Evolutionary conservation across 441 rosid genomes (phyloP), one percentile per base, ranked within the genome.

Genomic region (Geranium incanum): DNA sequence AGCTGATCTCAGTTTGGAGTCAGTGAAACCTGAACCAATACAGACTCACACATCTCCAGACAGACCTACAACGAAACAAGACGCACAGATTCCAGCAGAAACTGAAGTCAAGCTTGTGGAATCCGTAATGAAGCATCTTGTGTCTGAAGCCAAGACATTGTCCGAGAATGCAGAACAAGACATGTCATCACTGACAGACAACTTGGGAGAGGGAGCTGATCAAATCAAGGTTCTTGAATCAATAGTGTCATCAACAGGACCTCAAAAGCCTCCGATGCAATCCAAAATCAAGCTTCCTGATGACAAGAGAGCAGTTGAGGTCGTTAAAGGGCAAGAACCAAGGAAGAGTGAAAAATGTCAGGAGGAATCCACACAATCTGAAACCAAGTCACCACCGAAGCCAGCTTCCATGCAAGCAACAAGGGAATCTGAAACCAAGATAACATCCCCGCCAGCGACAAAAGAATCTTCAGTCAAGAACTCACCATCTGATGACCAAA

Each of bases 221-320:
- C 55, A 45, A 12, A 19, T 15, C n/a, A 52, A 52, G 59, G 6
- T 52, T 52, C 59, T 52, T 15, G 75, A 52, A 21, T 4, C 66
- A 36, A 55, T 41, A 65, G 73, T 59, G 37, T 52, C 59, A 37
- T 52, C 59, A 37, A 50, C 38, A 23, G 76, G 28, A 33, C 18
- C 68, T 0, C 79, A 68, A 68, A 76, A 70, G 23, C 48, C 65
- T 65, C 18, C 5, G 3, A 74, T 36, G 55, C 72, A 21, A 13
- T 11, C 68, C 0, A 72, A 74, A 41, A 39, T 59, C 0, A 57
- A 28, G 36, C 3, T n/a, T 6, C 11, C 39, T 15, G 59, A 52
- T 38, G 41, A 9, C 55, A 45, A 45, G 15, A 45, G 7, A 12
- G 55, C n/a, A 59, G 33, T 59, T 59, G 64, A 59, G 28, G 64